Conservation (phyloP, 2,329 filamentous ascomycete species). For the Pseudogymnoascus verrucosus region DNA sequence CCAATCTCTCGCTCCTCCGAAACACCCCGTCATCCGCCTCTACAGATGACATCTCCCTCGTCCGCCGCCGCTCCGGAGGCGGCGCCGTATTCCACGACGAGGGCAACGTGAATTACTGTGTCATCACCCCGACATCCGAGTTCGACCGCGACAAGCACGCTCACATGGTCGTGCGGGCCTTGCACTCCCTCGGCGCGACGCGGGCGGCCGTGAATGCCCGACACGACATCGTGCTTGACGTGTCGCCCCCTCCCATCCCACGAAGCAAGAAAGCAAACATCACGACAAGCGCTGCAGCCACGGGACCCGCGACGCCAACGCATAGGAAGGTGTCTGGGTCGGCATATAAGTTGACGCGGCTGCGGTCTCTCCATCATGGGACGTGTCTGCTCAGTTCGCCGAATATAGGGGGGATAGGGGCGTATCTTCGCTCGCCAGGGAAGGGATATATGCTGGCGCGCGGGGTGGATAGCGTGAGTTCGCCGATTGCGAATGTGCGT, state of each 20-base stretch:
- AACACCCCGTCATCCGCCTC: conserved; percentile 16
- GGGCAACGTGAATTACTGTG: conserved; percentile 91
- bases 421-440: conserved; percentile 70
- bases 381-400: conserved; percentile 77
- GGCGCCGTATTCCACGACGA: conserved; percentile 90
- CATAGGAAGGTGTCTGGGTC: conserved; percentile 83
- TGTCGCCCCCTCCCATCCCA: conserved; percentile 21
- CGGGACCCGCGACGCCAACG: conserved; percentile 8
- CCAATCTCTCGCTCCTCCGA: conserved; percentile 59
- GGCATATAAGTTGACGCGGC: conserved; percentile 83
- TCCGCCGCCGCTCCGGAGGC: conserved; percentile 79
- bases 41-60: conserved; percentile 44
- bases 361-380: conserved; percentile 81
- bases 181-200: conserved; percentile 50
- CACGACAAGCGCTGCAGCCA: neutral
- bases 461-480: conserved; percentile 87
- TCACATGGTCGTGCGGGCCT: conserved; percentile 83
- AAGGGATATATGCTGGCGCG: conserved; percentile 68
- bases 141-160: conserved; percentile 87
- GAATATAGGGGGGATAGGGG: conserved; percentile 61
- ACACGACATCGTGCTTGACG: conserved; percentile 82
- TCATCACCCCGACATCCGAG: conserved; percentile 67
- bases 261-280: neutral
- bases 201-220: conserved; percentile 73
- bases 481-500: conserved; percentile 71